Evolutionary conservation across 768 basidiomycete genomes (phyloP), one percentile per base, ranked within the genome.

Genomic region (Naganishia randhawae): DNA sequence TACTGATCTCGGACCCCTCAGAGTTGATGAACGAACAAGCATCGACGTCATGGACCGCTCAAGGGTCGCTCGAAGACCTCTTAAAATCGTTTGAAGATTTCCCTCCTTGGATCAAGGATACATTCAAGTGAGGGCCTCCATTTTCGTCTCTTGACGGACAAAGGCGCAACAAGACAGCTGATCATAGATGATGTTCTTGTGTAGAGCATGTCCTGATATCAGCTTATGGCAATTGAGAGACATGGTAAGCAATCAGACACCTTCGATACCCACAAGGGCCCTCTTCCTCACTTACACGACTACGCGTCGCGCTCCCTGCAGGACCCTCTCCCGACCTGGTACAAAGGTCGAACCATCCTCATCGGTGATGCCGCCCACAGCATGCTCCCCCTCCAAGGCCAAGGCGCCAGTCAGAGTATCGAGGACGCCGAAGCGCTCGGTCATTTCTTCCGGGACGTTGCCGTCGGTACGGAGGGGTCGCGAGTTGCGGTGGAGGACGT

Each of bases 291-390:
- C 51, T 52, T 7, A 52, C 29, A 4, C 25, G 41, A 3, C 10
- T n/a, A 10, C 6, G 10, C 5, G n/a, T 22, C 29, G 35, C 41
- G 35, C 29, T 19, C 61, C 63, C 11, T 11, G 3, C 64, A 55
- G 52, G 66, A 68, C 5, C 65, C 66, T n/a, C 62, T 68, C 25
- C 48, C 66, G 8, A 68, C 33, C 7, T 68, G 66, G 66, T 65
- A 67, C 33, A 68, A 68, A 35, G 61, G 61, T 7, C 25, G 45
- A 50, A 66, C 63, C 10, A 68, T 68, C 53, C 29, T 68, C n/a
- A 63, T 68, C 61, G 66, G 66, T 19, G 66, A 68, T 33, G 66
- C 66, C 11, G 66, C 66, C 6, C 66, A 68, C 29, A 55, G 64
- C 19, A 68, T 68, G 66, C 61, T 68, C n/a, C 66, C 66, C 7